Evolutionary conservation across 78 protist genomes (phyloP).

Genomic region (Dictyostelium capitatum): DNA sequence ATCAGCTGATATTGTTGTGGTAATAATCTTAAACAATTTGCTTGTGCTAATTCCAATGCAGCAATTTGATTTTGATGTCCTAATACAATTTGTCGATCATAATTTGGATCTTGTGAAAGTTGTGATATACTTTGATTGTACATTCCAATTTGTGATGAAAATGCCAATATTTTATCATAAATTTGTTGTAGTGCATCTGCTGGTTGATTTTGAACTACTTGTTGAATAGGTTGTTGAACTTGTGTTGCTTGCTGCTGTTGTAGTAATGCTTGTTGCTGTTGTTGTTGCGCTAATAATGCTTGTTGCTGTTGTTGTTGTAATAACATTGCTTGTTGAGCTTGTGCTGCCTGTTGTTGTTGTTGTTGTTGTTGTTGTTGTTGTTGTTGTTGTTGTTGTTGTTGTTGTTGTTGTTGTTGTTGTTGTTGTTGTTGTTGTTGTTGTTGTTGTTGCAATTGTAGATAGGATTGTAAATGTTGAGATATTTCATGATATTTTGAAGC

Average conservation of each 20-base stretch:
- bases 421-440: slow-evolving; percentile 44
- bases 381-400: background rate
- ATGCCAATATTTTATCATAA: background rate
- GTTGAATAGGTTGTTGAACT: background rate
- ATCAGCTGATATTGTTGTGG: background rate
- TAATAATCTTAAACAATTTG: background rate
- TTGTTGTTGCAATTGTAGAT: background rate
- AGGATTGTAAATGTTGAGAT: too few species aligned
- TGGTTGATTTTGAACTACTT: background rate
- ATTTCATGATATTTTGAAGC: background rate
- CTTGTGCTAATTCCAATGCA: background rate
- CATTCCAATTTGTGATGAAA: background rate
- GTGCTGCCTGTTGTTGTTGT: background rate
- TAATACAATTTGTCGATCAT: background rate
- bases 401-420: slow-evolving; percentile 34
- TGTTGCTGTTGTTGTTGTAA: slow-evolving; percentile 2
- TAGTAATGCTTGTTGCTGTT: background rate
- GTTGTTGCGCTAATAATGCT: background rate
- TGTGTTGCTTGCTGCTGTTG: background rate
- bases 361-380: background rate
- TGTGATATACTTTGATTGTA: slow-evolving; percentile 1
- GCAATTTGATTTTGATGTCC: background rate
- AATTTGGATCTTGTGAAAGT: background rate
- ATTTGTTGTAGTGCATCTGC: background rate
- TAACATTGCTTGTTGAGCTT: background rate